Evolutionary conservation across 768 basidiomycete genomes (phyloP).

Genomic region (Aureoboletus auriporus): DNA sequence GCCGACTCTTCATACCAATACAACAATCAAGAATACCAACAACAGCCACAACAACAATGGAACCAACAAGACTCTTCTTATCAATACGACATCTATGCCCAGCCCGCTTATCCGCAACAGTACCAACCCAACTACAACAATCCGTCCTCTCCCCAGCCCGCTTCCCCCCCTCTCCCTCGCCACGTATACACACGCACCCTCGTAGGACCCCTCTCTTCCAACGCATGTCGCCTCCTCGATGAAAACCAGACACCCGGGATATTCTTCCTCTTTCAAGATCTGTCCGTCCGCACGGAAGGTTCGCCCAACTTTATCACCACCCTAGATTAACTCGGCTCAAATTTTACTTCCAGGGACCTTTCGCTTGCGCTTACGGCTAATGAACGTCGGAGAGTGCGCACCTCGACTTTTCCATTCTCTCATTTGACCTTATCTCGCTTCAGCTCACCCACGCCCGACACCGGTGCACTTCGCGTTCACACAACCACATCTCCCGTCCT

Average conservation of each 20-base stretch:
- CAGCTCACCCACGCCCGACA: conserved; percentile 72
- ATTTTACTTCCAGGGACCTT: conserved; percentile 59
- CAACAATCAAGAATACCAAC: background rate
- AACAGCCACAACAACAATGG: conserved; percentile 20
- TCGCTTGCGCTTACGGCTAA: conserved; percentile 79
- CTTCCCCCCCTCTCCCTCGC: conserved; percentile 48
- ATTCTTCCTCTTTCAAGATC: conserved; percentile 93
- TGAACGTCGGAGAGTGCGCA: conserved; percentile 90
- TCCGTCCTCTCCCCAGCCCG: conserved; percentile 21
- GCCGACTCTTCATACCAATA: conserved; percentile 35
- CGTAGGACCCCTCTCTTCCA: conserved; percentile 84
- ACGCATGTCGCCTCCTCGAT: conserved; percentile 80
- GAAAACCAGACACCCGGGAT: conserved; percentile 84
- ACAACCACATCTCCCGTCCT: conserved; percentile 70
- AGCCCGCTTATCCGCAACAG: conserved; percentile 27
- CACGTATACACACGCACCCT: conserved; percentile 82
- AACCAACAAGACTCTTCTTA: conserved; percentile 23
- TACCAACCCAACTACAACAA: conserved; percentile 26
- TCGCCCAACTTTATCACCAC: conserved; percentile 28
- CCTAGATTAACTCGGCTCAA: conserved; percentile 18
- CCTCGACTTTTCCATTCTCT: conserved; percentile 13
- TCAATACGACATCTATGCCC: conserved; percentile 26
- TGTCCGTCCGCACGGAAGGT: conserved; percentile 93
- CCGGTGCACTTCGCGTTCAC: conserved; percentile 62
- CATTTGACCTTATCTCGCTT: conserved; percentile 20